Evolutionary conservation across 352 stramenopile genomes (phyloP), one percentile per base, ranked within the genome.

Genomic region (Phytophthora gonapodyides): DNA sequence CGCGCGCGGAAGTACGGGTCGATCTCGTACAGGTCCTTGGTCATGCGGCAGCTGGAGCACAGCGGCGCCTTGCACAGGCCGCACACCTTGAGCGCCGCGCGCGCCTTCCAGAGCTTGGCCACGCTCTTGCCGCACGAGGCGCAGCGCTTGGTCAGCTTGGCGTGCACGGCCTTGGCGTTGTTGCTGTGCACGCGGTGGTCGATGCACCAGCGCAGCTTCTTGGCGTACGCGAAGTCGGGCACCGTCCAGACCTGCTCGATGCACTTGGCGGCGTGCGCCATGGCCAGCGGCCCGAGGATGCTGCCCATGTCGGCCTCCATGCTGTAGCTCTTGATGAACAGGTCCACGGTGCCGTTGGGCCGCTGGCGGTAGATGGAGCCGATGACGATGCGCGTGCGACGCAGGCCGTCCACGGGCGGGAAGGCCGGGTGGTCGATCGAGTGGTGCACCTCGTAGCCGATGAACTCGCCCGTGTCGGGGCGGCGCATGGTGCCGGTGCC

Each of bases 361-460:
- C 63, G 46, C 41, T 68, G 47, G 17, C 63, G 58, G 17, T 76
- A 73, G 44, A 73, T 70, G 19, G 63, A 73, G 36, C 68, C 68
- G 43, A 73, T 70, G 33, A 73, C 58, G 45, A 76, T 64, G 33
- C 68, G 68, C 7, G 68, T 76, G 35, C 64, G 68, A 0, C 64
- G 63, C 6, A 76, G 42, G 8, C 63, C 68, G 27, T 89, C 68
- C 8, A 76, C 76, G 4, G 57, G 50, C 5, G 56, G 62, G 38
- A 75, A 75, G 2, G 59, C 57, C 2, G 68, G 68, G 49, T 76
- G 62, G 31, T 78, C 71, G 43, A 91, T 74, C 30, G 80, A 88
- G 60, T 89, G 80, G 27, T 82, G 76, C 50, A 85, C 71, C 37
- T 85, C 71, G 46, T 80, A 85, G 56, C 76, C 76, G 41, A 85